Percentiles rank a stretch among this genome's conserved stretches.
Conservation (phyloP, 139 green algal genomes). For the Bryopsis sp. region DNA sequence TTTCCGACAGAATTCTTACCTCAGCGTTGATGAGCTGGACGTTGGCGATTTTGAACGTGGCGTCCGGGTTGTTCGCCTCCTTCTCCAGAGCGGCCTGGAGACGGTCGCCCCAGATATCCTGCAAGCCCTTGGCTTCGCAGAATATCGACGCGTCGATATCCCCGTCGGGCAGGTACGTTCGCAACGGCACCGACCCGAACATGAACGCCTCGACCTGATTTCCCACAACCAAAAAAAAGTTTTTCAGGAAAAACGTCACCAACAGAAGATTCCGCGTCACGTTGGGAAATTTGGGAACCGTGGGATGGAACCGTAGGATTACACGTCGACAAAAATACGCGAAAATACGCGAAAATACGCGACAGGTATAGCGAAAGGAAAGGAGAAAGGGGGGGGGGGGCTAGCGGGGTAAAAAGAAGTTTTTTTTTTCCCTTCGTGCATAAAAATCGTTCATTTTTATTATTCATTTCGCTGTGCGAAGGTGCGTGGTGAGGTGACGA, state of each 20-base stretch:
- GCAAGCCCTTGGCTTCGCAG: conserved; percentile 32
- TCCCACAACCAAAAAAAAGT: neutral
- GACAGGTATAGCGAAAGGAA: no score
- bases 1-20: conserved; percentile 32
- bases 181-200: conserved; percentile 92
- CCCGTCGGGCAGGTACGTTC: conserved; percentile 90
- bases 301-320: neutral
- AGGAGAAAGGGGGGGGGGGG: no score
- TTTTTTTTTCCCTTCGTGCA: no score
- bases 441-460: no score
- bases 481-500: no score
- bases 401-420: no score
- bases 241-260: no score
- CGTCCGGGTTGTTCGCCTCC: conserved; percentile 44
- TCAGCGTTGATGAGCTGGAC: conserved; percentile 84
- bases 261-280: neutral
- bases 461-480: no score
- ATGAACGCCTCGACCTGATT: conserved; percentile 67
- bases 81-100: conserved; percentile 41
- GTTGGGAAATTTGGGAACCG: neutral
- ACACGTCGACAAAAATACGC: neutral
- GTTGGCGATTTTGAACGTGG: conserved; percentile 58
- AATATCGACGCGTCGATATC: conserved; percentile 95
- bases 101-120: conserved; percentile 21
- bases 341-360: no score